Base-by-base conservation (phyloP, 805 yeast species). In the Cyberlindnera petersonii region DNA sequence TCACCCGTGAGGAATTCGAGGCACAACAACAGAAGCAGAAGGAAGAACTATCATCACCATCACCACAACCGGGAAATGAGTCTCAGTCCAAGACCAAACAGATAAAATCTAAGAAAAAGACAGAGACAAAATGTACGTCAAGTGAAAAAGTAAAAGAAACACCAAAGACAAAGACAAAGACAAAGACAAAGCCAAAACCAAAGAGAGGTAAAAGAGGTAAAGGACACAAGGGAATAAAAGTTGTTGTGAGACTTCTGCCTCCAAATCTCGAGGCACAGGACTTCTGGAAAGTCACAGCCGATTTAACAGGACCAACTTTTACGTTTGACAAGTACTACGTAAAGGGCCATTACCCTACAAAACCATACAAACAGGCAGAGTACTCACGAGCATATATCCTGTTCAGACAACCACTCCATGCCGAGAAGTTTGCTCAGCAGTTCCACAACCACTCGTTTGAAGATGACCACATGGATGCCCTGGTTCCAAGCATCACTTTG, bases 181-280 rank as follows among this genome's bases (percentile, higher is more conserved):
- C 14, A 16, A 22, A 10, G 14, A n/a, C 21, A n/a, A n/a, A n/a
- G n/a, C n/a, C n/a, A n/a, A n/a, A n/a, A n/a, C n/a, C 24, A 31
- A 41, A 26, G 20, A 26, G 26, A 24, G 17, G 28, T 17, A 30
- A 24, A 20, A 13, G 26, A 24, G 38, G 11, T 24, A 27, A 26
- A 16, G 21, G 26, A 29, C 8, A 14, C 8, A 22, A 31, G 9
- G 58, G 49, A 2, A 29, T 44, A n/a, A 55, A 55, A 31, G 42
- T 68, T 3, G 59, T 56, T 0, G 54, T 72, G 3, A 60, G 79
- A 37, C 50, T 66, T 7, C 52, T 74, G 10, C 79, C 79, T 3
- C 74, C 78, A 3, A 44, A 49, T 15, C 47, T 69, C 14, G 32
- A 43, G 2, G 55, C 59, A 17, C 50, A 45, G 1, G 55, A 51